Conservation (phyloP, 805 yeast genomes). For the Millerozyma miso region DNA sequence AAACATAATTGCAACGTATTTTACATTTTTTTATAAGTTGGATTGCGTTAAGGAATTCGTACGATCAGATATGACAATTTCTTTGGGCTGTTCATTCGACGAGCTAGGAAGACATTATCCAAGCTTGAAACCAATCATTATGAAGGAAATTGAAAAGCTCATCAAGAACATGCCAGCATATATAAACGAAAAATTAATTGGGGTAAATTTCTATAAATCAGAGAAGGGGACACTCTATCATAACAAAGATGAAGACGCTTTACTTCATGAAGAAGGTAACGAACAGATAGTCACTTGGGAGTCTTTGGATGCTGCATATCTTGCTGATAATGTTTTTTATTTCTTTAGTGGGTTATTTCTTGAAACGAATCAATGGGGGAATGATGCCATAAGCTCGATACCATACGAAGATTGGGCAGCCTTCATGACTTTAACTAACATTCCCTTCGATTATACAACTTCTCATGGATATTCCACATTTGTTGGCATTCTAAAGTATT, state of each 20-base stretch:
- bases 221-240: conserved; percentile 37
- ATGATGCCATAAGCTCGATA: conserved; percentile 33
- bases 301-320: conserved; percentile 37
- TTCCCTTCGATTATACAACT: conserved; percentile 58
- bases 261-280: conserved; percentile 38
- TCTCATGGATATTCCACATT: conserved; percentile 53
- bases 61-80: conserved; percentile 43
- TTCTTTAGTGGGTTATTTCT: conserved; percentile 51
- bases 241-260: conserved; percentile 36
- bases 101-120: conserved; percentile 84
- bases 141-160: conserved; percentile 43
- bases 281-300: conserved; percentile 52
- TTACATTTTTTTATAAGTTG: conserved; percentile 45
- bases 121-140: conserved; percentile 56
- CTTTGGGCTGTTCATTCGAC: conserved; percentile 67
- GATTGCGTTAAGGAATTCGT: conserved; percentile 52
- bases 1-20: conserved; percentile 39
- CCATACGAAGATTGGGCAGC: conserved; percentile 43
- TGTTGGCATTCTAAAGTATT: conserved; percentile 49
- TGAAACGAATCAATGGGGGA: conserved; percentile 47
- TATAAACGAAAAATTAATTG: conserved; percentile 30
- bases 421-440: conserved; percentile 45
- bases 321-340: conserved; percentile 48
- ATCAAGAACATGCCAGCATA: conserved; percentile 41
- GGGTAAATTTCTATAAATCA: conserved; percentile 43